Percentiles rank a stretch among this genome's conserved stretches.
These are phyloP conservation scores for Schizophyllum amplum DNA, from an alignment of 1,284 basidiomycete species.

Conservation along the genomic window DNA sequence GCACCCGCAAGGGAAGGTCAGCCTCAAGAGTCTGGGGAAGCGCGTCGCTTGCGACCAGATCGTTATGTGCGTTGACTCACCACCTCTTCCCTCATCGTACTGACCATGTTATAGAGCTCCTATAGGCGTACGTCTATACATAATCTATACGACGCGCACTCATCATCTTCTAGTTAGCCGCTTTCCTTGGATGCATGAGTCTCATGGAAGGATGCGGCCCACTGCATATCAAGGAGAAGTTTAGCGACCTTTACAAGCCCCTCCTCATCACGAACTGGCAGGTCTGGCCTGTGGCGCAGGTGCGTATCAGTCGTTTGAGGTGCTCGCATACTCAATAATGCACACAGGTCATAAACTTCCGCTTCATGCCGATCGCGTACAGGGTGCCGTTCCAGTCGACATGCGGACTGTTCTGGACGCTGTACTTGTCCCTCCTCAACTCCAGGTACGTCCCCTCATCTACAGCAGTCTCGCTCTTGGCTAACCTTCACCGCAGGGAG, in stretches of 20 bases:
- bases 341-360: slow-evolving; percentile 78
- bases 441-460: slow-evolving; percentile 38
- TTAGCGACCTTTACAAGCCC: slow-evolving; percentile 61
- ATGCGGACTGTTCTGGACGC: slow-evolving; percentile 87
- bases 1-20: slow-evolving; percentile 26
- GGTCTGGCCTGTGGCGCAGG: slow-evolving; percentile 83
- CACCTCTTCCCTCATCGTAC: slow-evolving; percentile 4
- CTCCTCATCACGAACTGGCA: slow-evolving; percentile 90
- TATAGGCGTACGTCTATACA: slow-evolving; percentile 54
- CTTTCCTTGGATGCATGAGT: slow-evolving; percentile 84
- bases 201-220: slow-evolving; percentile 73
- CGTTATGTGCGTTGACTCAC: slow-evolving; percentile 51
- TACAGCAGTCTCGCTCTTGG: background rate
- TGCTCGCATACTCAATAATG: slow-evolving; percentile 6
- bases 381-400: slow-evolving; percentile 87
- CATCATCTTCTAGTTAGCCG: slow-evolving; percentile 42
- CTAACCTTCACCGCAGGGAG: slow-evolving; percentile 32
- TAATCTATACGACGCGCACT: background rate
- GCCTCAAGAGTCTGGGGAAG: slow-evolving; percentile 61
- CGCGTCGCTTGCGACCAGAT: slow-evolving; percentile 78
- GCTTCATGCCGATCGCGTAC: slow-evolving; percentile 84
- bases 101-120: slow-evolving; percentile 54
- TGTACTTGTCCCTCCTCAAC: slow-evolving; percentile 79
- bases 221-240: slow-evolving; percentile 66
- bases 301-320: slow-evolving; percentile 20